Base-by-base conservation (phyloP, 1,284 basidiomycete genomes). In the Thecaphora frezii region DNA sequence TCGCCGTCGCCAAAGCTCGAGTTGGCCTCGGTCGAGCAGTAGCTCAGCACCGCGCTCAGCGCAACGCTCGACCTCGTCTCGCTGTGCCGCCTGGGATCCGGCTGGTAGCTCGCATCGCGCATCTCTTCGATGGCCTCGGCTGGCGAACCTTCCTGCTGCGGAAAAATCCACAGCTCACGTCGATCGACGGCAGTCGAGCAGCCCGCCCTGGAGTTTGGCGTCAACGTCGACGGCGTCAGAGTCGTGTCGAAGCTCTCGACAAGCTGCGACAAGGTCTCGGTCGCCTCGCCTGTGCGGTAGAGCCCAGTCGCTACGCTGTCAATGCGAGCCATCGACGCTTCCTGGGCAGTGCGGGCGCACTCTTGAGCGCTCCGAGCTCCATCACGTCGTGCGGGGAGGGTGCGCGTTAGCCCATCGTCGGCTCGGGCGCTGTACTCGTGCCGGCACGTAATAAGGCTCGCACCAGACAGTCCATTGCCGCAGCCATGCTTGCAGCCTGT, bases 1-100 rank as follows among this genome's bases (percentile, higher is more conserved):
- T 66, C 63, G 2, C 54, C 54, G 16, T 66, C 63, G 38, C 61
- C 63, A 18, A 66, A 66, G 14, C 52, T 58, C 28, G 63, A 66
- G 38, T 66, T 66, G 4, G 55, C 63, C 37, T 66, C 63, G 16
- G 63, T 66, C 5, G 58, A 61, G 22, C 58, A 52, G 16, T 58
- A 18, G 33, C 58, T 58, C 33, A 36, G 33, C 33, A 36, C 33
- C 7, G 33, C 18, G 33, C 33, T 36, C 12, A 36, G 33, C 33
- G 33, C 33, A 16, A 36, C 18, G 33, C 33, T 36, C 5, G 33
- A 36, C 13, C 33, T 36, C 10, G 49, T 54, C 22, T 46, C 47
- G 39, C 58, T 55, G 50, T 50, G 25, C 26, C 2, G 50, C 50
- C 5, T 43, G 30, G 3, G 28, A 33, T 10, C 42, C 37, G 16